Evolutionary conservation across 257 asterid species (phyloP), one percentile per base, ranked within the genome.

Genomic region (Leonotis leonurus): DNA sequence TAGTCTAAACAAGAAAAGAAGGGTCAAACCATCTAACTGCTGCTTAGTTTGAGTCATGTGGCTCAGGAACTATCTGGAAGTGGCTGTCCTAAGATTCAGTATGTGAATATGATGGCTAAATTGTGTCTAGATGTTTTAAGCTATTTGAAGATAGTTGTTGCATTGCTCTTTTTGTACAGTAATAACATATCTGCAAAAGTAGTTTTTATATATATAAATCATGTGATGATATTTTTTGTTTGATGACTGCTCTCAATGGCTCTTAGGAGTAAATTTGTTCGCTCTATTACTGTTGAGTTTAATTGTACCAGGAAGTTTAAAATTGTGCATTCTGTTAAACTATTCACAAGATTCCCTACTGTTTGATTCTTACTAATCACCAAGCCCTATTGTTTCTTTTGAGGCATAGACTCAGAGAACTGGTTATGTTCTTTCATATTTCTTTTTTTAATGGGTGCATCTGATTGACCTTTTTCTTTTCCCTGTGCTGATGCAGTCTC

Each of bases 401-500:
- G 4, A 27, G 58, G 73, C 64, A 3, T 44, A 24, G 6, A 41
- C 22, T 24, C 32, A 36, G 60, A 41, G 6, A n/a, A 61, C 17
- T 50, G 65, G 22, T 37, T 8, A 21, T 46, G 41, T 49, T 30
- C 55, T 36, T 43, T 48, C 39, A 49, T 21, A n/a, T 64, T 29
- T 45, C 50, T 52, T 11, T 21, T 25, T 67, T 29, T 32, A 65
- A 13, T 64, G n/a, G n/a, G n/a, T n/a, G n/a, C 20, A 6, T 45
- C 60, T 69, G n/a, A 69, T 12, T 6, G 29, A 39, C 35, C 36
- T 50, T 9, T 69, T 69, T 61, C 67, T 29, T 50, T 21, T 10
- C 12, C 26, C 26, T 17, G 13, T 33, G 44, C n/a, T 55, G 62
- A 43, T 70, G 75, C 88, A 86, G 95, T 75, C 80, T 77, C 95